Evolutionary conservation across 192 early-diverging fungal genomes (phyloP), one percentile per base, ranked within the genome.

Genomic region (Ambispora gerdemannii): DNA sequence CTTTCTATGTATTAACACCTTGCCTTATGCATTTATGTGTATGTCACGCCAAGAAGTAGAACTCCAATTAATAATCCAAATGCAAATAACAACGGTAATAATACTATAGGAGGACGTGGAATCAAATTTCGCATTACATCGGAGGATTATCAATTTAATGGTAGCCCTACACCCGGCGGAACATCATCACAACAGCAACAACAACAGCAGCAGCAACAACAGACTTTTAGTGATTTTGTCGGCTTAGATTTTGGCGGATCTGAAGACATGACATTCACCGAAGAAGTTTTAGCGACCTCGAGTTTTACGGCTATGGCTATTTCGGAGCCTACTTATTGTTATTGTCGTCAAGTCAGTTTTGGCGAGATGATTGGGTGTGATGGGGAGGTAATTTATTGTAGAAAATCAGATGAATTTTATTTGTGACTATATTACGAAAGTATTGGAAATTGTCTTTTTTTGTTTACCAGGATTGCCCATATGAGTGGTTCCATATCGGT

Each of bases 281-380:
- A 58, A 13, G 55, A 30, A 20, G 28, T 58, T 13, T 13, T 58
- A 27, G 10, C 20, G 13, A 20, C 55, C 55, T 20, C 20, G 11
- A 30, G 55, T 58, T 30, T 28, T 20, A 24, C 24, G 11, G 55
- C 11, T 13, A 20, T 30, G 55, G 11, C 20, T 4, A 15, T 6
- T 43, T 43, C 15, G 38, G 68, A 70, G 20, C 68, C 68, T 2
- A n/a, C 38, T 33, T 70, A 70, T 47, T 70, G 68, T 28, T 24
- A 32, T 49, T 70, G 68, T 34, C 13, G 43, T 15, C 53, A 60
- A 70, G 68, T 70, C 17, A 70, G 68, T 50, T 70, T 61, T 70
- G 68, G 68, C 1, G 68, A 70, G 32, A 70, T 70, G 68, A 70
- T 70, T 20, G 68, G 55, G 4, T 70, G 68, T 31, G 68, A 70